Conservation (phyloP, 1,284 basidiomycete genomes). For the Moesziomyces sp. region DNA sequence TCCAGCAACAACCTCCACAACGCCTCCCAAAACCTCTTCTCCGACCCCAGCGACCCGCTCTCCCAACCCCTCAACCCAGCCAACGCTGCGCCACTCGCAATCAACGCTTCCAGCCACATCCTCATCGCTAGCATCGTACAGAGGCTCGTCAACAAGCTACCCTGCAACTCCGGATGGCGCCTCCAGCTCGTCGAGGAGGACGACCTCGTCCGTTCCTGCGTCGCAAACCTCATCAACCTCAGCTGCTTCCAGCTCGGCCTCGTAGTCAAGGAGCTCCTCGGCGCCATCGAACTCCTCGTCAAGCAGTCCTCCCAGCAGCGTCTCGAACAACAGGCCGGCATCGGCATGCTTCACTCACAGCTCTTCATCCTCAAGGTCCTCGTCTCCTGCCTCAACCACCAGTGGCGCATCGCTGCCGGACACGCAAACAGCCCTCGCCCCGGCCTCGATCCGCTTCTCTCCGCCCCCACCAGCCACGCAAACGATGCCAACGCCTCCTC, state of each 20-base stretch:
- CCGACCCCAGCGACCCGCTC: constrained; percentile 12
- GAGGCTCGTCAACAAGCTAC: constrained; percentile 59
- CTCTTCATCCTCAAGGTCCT: constrained; percentile 88
- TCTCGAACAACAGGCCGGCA: constrained; percentile 62
- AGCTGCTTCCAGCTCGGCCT: constrained; percentile 50
- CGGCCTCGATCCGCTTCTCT: constrained; percentile 10
- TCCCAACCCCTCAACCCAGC: constrained; percentile 8
- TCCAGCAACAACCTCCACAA: constrained; percentile 22
- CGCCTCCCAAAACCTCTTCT: constrained; percentile 19
- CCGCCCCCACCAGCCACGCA: background rate
- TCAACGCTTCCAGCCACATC: constrained; percentile 45
- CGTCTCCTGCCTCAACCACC: constrained; percentile 78
- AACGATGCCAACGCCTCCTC: constrained; percentile 6
- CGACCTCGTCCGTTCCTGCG: constrained; percentile 53
- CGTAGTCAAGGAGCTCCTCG: constrained; percentile 58
- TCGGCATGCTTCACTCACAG: constrained; percentile 81
- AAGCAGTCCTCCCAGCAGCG: constrained; percentile 44
- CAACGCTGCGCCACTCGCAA: constrained; percentile 3
- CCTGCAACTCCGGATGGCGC: constrained; percentile 56
- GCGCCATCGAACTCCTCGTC: constrained; percentile 54
- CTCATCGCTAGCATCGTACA: constrained; percentile 61
- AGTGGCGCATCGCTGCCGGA: constrained; percentile 72
- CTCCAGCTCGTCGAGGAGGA: constrained; percentile 58
- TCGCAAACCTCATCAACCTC: constrained; percentile 59
- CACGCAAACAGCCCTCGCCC: constrained; percentile 22